Base-by-base conservation (phyloP, 176 grass and related monocot species). In the Oryza glaberrima region DNA sequence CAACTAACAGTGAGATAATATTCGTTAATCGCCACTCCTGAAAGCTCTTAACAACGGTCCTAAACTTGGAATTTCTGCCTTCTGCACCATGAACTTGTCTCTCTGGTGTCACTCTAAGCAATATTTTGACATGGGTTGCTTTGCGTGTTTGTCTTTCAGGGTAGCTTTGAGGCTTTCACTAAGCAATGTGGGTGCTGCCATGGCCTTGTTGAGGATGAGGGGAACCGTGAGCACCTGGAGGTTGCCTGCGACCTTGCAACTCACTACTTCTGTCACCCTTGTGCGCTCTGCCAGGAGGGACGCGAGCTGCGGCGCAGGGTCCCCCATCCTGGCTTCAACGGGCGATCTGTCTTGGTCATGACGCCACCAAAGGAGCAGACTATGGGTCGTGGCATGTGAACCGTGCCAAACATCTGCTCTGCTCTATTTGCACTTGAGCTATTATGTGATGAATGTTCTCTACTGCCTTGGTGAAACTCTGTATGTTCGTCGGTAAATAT, bases 211-310 rank as follows among this genome's bases (percentile, higher is more conserved):
- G 86, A 88, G 80, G 83, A 98, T 22, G 80, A 93, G 71, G 87
- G 78, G 46, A 90, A 25, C 56, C 87, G 77, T 3, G 93, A 98
- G 83, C 79, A 73, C 65, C 73, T 98, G 5, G 93, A 98, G 85
- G 83, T 83, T 20, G 77, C 70, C 16, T 92, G 89, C 0, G 96
- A 98, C 74, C 82, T 95, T 19, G 83, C 75, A 0, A 94, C 96
- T 36, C 93, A 98, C 77, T 98, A 90, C 56, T 35, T 90, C 19
- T 95, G 93, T n/a, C 96, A 98, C 86, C 83, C 85, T 16, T 98
- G 91, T 3, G 91, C 96, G 44, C 93, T 98, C 51, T 98, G 91
- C 83, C 93, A 95, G 78, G 96, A 98, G 64, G 93, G 91, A 3
- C 93, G 93, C 0, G 91, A 98, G 83, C 77, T 95, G 75, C 96